A percentile compares a stretch with the other conserved stretches of the same genome.
Evolutionary conservation across 129 eudicot genomes (phyloP).

Genomic region (Flaveria ramosissima): DNA sequence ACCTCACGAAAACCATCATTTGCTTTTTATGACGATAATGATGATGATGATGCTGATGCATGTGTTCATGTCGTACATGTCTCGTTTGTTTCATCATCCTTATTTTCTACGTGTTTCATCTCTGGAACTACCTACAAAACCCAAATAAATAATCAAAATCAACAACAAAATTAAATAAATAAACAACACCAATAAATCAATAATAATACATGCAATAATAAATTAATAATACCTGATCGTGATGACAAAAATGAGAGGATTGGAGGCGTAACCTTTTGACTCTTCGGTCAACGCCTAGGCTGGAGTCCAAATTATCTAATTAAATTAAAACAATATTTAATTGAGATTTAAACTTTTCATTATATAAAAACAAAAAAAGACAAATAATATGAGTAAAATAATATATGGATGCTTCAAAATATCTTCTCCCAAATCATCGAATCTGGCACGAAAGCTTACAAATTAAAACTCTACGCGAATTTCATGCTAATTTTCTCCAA

Average conservation of each 20-base stretch:
- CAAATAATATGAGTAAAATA: constrained; percentile 2
- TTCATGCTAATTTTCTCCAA: not conserved
- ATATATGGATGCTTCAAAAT: constrained; percentile 10
- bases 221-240: constrained; percentile 31
- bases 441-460: not conserved
- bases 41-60: constrained; percentile 13
- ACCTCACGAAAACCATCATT: not conserved
- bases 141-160: not conserved
- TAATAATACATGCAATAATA: not conserved
- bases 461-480: not conserved
- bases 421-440: constrained; percentile 18
- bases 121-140: constrained; percentile 34
- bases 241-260: not conserved
- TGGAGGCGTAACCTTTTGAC: constrained; percentile 23
- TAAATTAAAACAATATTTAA: not conserved
- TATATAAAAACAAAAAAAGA: not conserved
- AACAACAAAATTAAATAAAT: not conserved
- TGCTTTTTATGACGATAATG: not conserved
- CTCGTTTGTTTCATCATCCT: not conserved
- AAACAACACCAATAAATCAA: not conserved
- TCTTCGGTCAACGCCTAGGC: constrained; percentile 6
- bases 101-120: constrained; percentile 4
- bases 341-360: not conserved
- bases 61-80: constrained; percentile 5
- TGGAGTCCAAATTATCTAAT: constrained; percentile 22